phyloP scores from a whole-genome alignment of 176 grass and related monocot genomes.

The Triticum aestivum region IWGSC_CS_RefSeq_v2.1 NC_057798.1:665647155-665647654 shows the following conservation, averaged over 20 bases:
- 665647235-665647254: constrained; percentile 34
- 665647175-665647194: constrained; percentile 14
- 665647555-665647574: neutral
- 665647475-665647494: neutral
- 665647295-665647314: too few relatives aligned
- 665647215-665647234: constrained; percentile 12
- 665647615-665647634: too few relatives aligned
- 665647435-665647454: too few relatives aligned
- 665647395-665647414: too few relatives aligned
- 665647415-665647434: too few relatives aligned
- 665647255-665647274: constrained; percentile 33
- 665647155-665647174: neutral
- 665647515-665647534: neutral
- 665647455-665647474: too few relatives aligned
- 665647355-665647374: too few relatives aligned
- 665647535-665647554: neutral
- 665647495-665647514: neutral
- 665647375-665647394: too few relatives aligned
- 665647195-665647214: neutral
- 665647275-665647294: neutral
- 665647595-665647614: neutral
- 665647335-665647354: too few relatives aligned
- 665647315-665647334: too few relatives aligned
- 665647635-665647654: neutral
- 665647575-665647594: neutral